Evolutionary conservation across 2,329 filamentous ascomycete species (phyloP), one percentile per base, ranked within the genome.

Genomic region (Cladosporium sphaerospermum): DNA sequence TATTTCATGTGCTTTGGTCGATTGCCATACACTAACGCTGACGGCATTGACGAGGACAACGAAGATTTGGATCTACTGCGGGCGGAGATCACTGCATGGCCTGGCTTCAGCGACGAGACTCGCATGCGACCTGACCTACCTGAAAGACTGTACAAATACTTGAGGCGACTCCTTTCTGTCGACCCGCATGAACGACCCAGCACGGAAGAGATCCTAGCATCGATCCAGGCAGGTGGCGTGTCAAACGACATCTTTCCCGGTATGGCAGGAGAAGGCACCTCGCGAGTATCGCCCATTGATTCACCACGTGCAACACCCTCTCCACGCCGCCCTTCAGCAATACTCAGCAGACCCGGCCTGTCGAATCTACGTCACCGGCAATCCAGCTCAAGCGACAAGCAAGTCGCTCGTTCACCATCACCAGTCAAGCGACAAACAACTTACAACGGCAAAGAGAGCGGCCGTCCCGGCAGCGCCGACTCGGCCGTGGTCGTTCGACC

Each of bases 1-100:
- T 95, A 97, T 69, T 99, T 99, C 66, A 86, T 99, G 78, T 99
- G 93, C 68, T 99, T 99, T 67, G 89, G 86, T 1, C 80, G 85
- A 44, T 78, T 99, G 9, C 93, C 93, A 0, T 99, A 97, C 66
- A 77, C 73, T 19, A 88, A 86, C 61, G 89, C 91, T 49, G 92
- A 97, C 65, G 79, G 85, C 3, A 78, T 95, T 18, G 83, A 96
- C 55, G 92, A 97, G 68, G 92, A 97, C 65, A 84, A 89, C 52
- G 93, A 99, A 67, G 90, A 97, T 59, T 77, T 96, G 4, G 90
- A 96, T 61, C 76, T 84, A 59, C 78, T 99, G 31, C 83, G 91
- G 40, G 85, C 79, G 3, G 93, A 99, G 69, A 97, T 99, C 53
- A 83, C 83, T 9, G 78, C 80, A 33, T 99, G 93, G 93, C 76